Evolutionary conservation across 768 basidiomycete genomes (phyloP).

Genomic region (Macrolepiota dolichaula): DNA sequence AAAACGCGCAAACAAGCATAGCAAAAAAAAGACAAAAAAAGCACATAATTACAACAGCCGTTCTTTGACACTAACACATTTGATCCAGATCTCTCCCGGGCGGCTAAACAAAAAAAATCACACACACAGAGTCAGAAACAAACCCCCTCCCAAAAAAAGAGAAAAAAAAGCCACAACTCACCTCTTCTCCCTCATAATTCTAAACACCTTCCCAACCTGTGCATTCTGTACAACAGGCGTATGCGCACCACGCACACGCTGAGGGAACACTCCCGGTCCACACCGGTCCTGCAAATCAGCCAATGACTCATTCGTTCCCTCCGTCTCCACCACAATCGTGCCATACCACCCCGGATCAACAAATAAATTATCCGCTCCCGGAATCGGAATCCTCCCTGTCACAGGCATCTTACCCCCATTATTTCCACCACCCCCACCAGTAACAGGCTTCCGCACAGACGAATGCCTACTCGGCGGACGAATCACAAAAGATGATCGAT

Average conservation of each 20-base stretch:
- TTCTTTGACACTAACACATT: constrained; percentile 66
- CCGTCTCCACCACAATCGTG: constrained; percentile 77
- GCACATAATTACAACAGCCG: constrained; percentile 39
- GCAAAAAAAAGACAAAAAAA: not conserved
- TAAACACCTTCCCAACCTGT: constrained; percentile 42
- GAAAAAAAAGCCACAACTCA: too few species aligned
- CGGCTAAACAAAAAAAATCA: constrained; percentile 39
- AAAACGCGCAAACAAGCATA: too few species aligned
- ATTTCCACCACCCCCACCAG: too few species aligned
- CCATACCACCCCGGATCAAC: constrained; percentile 85
- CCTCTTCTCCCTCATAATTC: constrained; percentile 79
- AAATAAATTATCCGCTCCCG: constrained; percentile 48
- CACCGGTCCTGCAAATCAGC: constrained; percentile 76
- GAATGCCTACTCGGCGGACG: constrained; percentile 36
- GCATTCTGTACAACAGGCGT: constrained; percentile 39
- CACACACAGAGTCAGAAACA: constrained; percentile 3
- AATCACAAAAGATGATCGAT: constrained; percentile 74
- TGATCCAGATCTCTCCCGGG: constrained; percentile 71
- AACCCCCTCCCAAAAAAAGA: too few species aligned
- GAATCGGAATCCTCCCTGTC: constrained; percentile 45
- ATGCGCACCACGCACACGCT: constrained; percentile 40
- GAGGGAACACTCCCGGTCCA: constrained; percentile 63
- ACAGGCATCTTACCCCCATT: not conserved
- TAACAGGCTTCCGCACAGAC: not conserved
- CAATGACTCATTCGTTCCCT: constrained; percentile 84